These are phyloP conservation scores for Pisolithus thermaeus DNA, from an alignment of 1,284 basidiomycete species.

Conservation along the genomic window DNA sequence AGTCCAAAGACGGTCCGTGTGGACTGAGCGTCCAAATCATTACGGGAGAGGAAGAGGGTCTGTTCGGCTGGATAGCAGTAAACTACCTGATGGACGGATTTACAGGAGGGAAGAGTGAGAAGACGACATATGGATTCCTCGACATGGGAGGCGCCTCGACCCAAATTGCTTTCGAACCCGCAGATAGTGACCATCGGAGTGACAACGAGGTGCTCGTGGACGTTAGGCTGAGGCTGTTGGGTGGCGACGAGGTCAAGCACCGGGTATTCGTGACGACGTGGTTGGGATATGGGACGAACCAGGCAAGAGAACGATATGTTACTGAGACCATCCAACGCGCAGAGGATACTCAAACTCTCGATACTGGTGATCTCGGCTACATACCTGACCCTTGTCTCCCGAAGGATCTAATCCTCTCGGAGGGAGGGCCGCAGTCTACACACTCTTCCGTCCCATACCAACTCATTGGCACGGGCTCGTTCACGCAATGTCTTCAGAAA, in stretches of 20 bases:
- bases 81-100: constrained; percentile 99
- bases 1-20: constrained; percentile 69
- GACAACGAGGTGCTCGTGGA: constrained; percentile 62
- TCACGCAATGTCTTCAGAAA: constrained; percentile 73
- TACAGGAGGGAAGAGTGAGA: constrained; percentile 49
- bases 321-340: constrained; percentile 57
- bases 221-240: constrained; percentile 77
- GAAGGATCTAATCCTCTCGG: constrained; percentile 56
- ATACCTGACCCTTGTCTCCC: constrained; percentile 91
- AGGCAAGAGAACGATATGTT: constrained; percentile 89
- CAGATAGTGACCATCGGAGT: constrained; percentile 38
- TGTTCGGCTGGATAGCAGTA: constrained; percentile 98
- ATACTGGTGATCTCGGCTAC: constrained; percentile 30
- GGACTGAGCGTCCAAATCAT: constrained; percentile 91
- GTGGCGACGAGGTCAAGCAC: constrained; percentile 84
- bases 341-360: constrained; percentile 31
- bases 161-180: constrained; percentile 94
- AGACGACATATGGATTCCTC: constrained; percentile 92
- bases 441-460: constrained; percentile 49
- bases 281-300: constrained; percentile 97
- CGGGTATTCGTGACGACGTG: constrained; percentile 97
- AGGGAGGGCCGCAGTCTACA: constrained; percentile 43
- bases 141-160: constrained; percentile 99
- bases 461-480: constrained; percentile 88
- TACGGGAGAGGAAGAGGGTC: constrained; percentile 95